Evolutionary conservation across 225 moss, liverwort and hornwort species (phyloP), one percentile per base, ranked within the genome.

Genomic region (Asterella californica): DNA sequence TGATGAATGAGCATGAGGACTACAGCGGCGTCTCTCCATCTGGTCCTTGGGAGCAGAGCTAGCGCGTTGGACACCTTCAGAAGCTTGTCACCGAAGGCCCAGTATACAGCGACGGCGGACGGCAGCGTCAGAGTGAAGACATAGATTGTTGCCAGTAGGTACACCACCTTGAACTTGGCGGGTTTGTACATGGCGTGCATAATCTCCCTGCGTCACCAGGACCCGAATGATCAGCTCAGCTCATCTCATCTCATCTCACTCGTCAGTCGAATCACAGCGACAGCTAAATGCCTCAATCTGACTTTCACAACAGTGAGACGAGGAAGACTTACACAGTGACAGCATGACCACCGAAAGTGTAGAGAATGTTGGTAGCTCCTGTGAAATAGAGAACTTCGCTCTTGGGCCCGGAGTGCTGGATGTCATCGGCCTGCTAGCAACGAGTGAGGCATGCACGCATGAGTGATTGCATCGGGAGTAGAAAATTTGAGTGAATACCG

Each of bases 181-280:
- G 95, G 95, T 72, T 96, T 96, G 84, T 94, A 93, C 95, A 96
- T 96, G 3, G 96, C 96, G 68, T 97, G 92, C 96, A 97, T 97
- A 33, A 95, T 93, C 72, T 95, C 95, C 79, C 96, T 97, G 94
- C 76, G 17, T 25, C 69, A 75, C 15, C 18, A 45, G 4, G 4
- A 7, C 3, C 30, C 8, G 57, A 72, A 9, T 60, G 22, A 38
- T 42, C 38, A 74, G 37, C 69, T 68, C 38, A 70, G 24, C 64
- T 64, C 15, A 2, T 29, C 57, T 19, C 21, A 42, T 42, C 42
- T 2, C 3, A 42, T 42, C 42, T 7, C 42, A n/a, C n/a, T n/a
- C n/a, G n/a, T n/a, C n/a, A n/a, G n/a, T n/a, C n/a, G n/a, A n/a
- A n/a, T n/a, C n/a, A n/a, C n/a, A n/a, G n/a, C n/a, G n/a, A n/a